These are phyloP conservation scores for Sugiyamaella floridensis DNA, from an alignment of 805 yeast species.

Conservation along the genomic window DNA sequence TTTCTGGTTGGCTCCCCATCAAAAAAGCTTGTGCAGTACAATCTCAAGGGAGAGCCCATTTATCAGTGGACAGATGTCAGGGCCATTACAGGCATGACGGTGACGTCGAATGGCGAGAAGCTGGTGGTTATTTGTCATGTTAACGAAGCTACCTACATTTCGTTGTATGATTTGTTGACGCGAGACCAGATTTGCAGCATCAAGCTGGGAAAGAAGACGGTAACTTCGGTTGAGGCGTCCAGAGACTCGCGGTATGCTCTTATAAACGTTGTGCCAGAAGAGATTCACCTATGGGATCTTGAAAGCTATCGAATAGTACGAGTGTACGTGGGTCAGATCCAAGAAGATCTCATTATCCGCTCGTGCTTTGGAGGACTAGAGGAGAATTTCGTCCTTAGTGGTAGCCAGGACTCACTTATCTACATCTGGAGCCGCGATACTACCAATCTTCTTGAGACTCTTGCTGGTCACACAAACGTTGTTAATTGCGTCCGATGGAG, in stretches of 20 bases:
- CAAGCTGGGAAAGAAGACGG: constrained; percentile 43
- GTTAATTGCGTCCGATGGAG: constrained; percentile 82
- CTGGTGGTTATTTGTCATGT: constrained; percentile 62
- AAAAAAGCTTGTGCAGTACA: constrained; percentile 48
- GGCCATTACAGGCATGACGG: constrained; percentile 57
- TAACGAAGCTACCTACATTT: constrained; percentile 37
- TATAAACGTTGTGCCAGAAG: constrained; percentile 65
- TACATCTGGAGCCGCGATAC: constrained; percentile 72
- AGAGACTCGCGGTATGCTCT: constrained; percentile 49
- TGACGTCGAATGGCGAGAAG: constrained; percentile 56
- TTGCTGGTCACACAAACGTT: constrained; percentile 56
- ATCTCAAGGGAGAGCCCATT: constrained; percentile 24
- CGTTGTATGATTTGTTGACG: constrained; percentile 47
- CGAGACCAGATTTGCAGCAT: constrained; percentile 40
- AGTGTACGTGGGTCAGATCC: constrained; percentile 67
- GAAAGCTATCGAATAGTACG: constrained; percentile 48
- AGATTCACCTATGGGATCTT: constrained; percentile 76
- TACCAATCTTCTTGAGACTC: constrained; percentile 55
- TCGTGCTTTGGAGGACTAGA: constrained; percentile 69
- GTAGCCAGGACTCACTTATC: constrained; percentile 73
- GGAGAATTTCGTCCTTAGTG: constrained; percentile 68
- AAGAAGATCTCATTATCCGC: constrained; percentile 61
- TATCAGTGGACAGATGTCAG: constrained; percentile 36
- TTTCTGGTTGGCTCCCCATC: constrained; percentile 77
- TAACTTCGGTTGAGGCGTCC: constrained; percentile 61